A percentile compares a stretch with the other conserved stretches of the same genome.
Evolutionary conservation across 2,329 filamentous ascomycete species (phyloP).

Genomic region (Colletotrichum sp.): DNA sequence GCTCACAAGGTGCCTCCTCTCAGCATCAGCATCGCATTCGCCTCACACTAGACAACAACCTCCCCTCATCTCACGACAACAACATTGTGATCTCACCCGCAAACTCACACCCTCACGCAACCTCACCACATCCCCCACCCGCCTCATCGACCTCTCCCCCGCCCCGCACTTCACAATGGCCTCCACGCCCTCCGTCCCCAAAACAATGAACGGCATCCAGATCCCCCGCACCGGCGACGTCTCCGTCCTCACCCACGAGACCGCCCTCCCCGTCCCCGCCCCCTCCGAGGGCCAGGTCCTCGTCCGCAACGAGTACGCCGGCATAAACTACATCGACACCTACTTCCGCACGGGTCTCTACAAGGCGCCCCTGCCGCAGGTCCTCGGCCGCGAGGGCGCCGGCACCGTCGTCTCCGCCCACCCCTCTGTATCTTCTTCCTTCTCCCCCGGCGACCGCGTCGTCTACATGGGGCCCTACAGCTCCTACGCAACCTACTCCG

Average conservation of each 20-base stretch:
- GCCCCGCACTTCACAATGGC: constrained; percentile 16
- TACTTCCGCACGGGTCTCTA: constrained; percentile 92
- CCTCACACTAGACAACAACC: not conserved
- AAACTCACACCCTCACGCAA: not conserved
- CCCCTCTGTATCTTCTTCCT: constrained; percentile 45
- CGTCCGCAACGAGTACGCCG: constrained; percentile 79
- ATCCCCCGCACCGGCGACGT: constrained; percentile 75
- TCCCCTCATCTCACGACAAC: not conserved
- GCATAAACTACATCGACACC: constrained; percentile 89
- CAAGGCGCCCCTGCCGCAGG: constrained; percentile 72
- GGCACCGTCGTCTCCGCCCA: constrained; percentile 72
- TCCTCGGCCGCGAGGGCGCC: constrained; percentile 79
- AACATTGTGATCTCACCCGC: not conserved
- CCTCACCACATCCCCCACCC: not conserved
- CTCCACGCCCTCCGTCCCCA: not conserved
- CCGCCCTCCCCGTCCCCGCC: constrained; percentile 72
- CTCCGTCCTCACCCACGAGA: constrained; percentile 75
- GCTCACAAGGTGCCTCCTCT: not conserved
- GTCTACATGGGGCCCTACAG: constrained; percentile 64
- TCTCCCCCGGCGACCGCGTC: constrained; percentile 72
- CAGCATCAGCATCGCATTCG: not conserved
- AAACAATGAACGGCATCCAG: constrained; percentile 74
- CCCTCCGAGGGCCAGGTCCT: constrained; percentile 75
- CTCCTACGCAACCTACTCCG: constrained; percentile 63
- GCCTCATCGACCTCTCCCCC: not conserved